These are phyloP conservation scores for Ogataea wickerhamii DNA, from an alignment of 805 yeast genomes.

Conservation along the genomic window DNA sequence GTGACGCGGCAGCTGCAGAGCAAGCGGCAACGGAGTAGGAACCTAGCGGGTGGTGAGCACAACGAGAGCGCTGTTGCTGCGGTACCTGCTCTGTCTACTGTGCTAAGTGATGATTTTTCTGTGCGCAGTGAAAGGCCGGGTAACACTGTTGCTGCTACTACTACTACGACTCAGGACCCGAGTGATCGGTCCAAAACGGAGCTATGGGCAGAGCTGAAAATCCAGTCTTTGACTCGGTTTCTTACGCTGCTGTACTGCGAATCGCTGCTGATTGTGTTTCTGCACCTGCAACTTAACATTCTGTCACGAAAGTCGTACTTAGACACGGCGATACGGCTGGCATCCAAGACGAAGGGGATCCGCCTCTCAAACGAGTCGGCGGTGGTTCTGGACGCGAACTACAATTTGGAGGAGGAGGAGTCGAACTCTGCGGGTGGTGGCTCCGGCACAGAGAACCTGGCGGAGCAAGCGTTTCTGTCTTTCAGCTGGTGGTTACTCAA, in stretches of 20 bases:
- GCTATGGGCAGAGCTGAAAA: slow-evolving; percentile 81
- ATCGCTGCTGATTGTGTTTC: slow-evolving; percentile 67
- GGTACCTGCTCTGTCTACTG: slow-evolving; percentile 22
- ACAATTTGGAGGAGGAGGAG: slow-evolving; percentile 23
- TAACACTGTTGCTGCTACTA: background rate
- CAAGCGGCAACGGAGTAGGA: slow-evolving; percentile 32
- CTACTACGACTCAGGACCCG: slow-evolving; percentile 16
- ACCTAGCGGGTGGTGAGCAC: slow-evolving; percentile 7
- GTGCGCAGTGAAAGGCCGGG: slow-evolving; percentile 22
- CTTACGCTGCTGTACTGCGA: slow-evolving; percentile 67
- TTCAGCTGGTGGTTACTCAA: slow-evolving; percentile 93
- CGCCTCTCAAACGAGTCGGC: slow-evolving; percentile 22
- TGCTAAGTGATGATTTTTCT: slow-evolving; percentile 40
- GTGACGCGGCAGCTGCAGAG: slow-evolving; percentile 67
- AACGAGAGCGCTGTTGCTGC: slow-evolving; percentile 8
- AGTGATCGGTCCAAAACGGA: slow-evolving; percentile 50
- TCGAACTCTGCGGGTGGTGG: slow-evolving; percentile 12
- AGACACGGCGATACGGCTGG: slow-evolving; percentile 69
- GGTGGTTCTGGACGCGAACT: slow-evolving; percentile 19
- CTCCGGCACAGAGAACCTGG: slow-evolving; percentile 40
- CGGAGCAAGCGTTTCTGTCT: slow-evolving; percentile 80
- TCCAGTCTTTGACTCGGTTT: slow-evolving; percentile 68
- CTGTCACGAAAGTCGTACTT: slow-evolving; percentile 84
- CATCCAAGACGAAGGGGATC: slow-evolving; percentile 44
- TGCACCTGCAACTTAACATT: slow-evolving; percentile 83